Percentiles rank a stretch among this genome's conserved stretches.
Evolutionary conservation across 2,329 filamentous ascomycete genomes (phyloP).

Genomic region (Aspergillus fumigatiaffinis): DNA sequence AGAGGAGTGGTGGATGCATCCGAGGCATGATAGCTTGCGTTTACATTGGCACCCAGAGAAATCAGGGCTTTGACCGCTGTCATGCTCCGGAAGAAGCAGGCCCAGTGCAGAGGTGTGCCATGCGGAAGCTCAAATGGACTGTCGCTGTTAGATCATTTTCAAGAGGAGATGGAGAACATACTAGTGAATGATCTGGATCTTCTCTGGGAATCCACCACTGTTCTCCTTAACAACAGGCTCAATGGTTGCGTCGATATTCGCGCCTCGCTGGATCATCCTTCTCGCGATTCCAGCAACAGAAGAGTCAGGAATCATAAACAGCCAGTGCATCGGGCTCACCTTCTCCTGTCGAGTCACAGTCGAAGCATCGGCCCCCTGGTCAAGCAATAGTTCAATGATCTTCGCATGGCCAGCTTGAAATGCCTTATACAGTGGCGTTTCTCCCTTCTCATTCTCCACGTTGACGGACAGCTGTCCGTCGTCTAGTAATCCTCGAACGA

Average conservation of each 20-base stretch:
- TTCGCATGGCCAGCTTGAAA: slow-evolving; percentile 24
- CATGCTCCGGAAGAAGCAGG: slow-evolving; percentile 18
- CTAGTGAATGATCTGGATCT: slow-evolving; percentile 24
- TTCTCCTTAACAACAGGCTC: slow-evolving; percentile 14
- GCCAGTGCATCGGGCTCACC: slow-evolving; percentile 23
- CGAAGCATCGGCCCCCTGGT: slow-evolving; percentile 17
- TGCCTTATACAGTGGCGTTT: slow-evolving; percentile 26
- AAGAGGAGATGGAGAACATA: slow-evolving; percentile 7
- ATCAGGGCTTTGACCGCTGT: slow-evolving; percentile 19
- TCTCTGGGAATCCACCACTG: slow-evolving; percentile 15
- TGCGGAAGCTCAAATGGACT: slow-evolving; percentile 27
- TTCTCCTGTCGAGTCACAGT: slow-evolving; percentile 14
- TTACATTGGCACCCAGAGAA: slow-evolving; percentile 21
- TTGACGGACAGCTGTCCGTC: slow-evolving; percentile 12
- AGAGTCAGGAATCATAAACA: slow-evolving; percentile 19
- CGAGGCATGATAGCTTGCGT: slow-evolving; percentile 16
- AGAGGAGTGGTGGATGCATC: slow-evolving; percentile 22
- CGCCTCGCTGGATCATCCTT: slow-evolving; percentile 16
- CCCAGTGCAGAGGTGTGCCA: slow-evolving; percentile 27
- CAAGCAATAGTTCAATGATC: slow-evolving; percentile 21
- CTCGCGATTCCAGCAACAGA: slow-evolving; percentile 14
- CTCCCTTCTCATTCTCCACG: slow-evolving; percentile 22
- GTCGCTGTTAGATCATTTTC: slow-evolving; percentile 1
- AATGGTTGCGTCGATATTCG: slow-evolving; percentile 19
- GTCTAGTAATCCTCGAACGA: slow-evolving; percentile 15